These are phyloP conservation scores for Rosa chinensis DNA, from an alignment of 306 rosid genomes.

Conservation along the genomic window DNA sequence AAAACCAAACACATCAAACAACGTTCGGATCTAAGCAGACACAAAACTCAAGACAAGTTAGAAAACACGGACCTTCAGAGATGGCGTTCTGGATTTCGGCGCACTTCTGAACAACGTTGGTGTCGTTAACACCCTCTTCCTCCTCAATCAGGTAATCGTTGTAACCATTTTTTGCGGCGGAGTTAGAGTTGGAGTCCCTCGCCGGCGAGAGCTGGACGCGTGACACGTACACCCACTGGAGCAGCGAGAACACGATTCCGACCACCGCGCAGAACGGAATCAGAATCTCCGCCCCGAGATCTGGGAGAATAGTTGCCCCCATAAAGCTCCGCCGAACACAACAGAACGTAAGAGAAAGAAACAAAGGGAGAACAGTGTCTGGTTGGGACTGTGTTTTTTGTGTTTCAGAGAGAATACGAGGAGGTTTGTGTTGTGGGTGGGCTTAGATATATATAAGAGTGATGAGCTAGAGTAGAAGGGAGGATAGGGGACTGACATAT, in stretches of 20 bases:
- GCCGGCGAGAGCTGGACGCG: conserved; percentile 63
- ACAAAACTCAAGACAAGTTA: background rate
- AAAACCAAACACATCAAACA: background rate
- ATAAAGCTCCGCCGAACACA: conserved; percentile 25
- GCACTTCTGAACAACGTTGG: conserved; percentile 78
- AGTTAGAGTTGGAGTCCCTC: conserved; percentile 30
- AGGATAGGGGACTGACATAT: background rate
- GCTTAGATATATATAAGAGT: conserved; percentile 17
- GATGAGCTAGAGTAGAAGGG: background rate
- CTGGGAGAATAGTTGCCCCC: conserved; percentile 73
- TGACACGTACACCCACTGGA: conserved; percentile 76
- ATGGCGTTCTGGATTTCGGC: conserved; percentile 92
- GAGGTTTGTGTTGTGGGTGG: conserved; percentile 5
- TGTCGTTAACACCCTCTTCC: conserved; percentile 90
- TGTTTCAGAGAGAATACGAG: background rate
- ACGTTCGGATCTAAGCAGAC: conserved; percentile 17
- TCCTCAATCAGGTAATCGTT: conserved; percentile 82
- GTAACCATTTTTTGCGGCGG: conserved; percentile 61
- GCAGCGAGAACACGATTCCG: conserved; percentile 69
- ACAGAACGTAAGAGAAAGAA: background rate
- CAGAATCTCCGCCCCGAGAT: conserved; percentile 78
- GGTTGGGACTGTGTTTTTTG: background rate
- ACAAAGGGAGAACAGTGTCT: background rate
- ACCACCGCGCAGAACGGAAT: conserved; percentile 76
- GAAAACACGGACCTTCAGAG: conserved; percentile 60